A percentile compares a stretch with the other conserved stretches of the same genome.
Evolutionary conservation across 225 moss, liverwort and hornwort genomes (phyloP).

Genomic region (Neckera pumila): DNA sequence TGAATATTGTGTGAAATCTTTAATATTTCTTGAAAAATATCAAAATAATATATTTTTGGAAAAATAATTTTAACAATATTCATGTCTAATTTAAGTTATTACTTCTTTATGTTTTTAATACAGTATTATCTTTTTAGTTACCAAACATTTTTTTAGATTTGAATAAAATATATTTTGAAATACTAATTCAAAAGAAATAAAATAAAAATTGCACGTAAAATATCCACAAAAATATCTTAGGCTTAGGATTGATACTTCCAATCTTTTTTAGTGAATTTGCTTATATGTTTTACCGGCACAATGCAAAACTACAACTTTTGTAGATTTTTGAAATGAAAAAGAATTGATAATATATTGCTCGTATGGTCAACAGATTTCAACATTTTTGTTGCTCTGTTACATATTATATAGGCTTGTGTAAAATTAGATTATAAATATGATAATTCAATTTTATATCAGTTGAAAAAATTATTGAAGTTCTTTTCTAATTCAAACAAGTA

Average conservation of each 20-base stretch:
- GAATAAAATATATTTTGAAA: fast-evolving
- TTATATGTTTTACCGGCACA: fast-evolving
- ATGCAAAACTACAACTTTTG: background rate
- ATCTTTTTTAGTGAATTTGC: background rate
- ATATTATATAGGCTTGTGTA: fast-evolving
- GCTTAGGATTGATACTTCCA: background rate
- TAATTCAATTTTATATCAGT: fast-evolving
- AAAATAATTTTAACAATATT: background rate
- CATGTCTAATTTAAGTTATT: background rate
- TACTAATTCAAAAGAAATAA: fast-evolving
- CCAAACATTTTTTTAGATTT: background rate
- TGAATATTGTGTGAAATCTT: background rate
- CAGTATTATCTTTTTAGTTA: background rate
- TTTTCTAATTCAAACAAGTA: too few relatives aligned
- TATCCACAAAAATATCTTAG: too few relatives aligned
- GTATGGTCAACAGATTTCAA: fast-evolving
- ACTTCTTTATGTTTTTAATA: background rate
- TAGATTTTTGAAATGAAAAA: background rate
- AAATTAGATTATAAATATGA: background rate
- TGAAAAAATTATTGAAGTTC: fast-evolving
- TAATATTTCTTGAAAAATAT: too few relatives aligned
- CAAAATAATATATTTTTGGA: too few relatives aligned
- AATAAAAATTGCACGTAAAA: background rate
- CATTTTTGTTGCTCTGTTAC: fast-evolving
- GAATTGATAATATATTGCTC: background rate